Evolutionary conservation across 805 yeast genomes (phyloP), one percentile per base, ranked within the genome.

Genomic region (Suhomyces sp.): DNA sequence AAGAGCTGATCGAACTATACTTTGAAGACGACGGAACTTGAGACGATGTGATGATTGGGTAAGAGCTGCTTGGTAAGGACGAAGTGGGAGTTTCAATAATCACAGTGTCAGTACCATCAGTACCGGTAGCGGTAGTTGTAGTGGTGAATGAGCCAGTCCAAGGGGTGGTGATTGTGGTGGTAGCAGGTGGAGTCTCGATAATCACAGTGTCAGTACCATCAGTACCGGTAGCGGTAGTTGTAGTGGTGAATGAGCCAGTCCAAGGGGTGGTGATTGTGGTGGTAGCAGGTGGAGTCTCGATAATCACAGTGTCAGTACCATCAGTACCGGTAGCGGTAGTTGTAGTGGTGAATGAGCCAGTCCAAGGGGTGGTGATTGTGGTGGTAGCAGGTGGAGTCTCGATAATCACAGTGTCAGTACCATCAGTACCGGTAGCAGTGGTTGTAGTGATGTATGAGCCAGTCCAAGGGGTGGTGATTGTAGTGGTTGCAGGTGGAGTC

Each of bases 201-300:
- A 47, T 47, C 37, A 53, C 47, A 20, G 60, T 58, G 31, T 46
- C 33, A 8, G 52, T 37, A 4, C 29, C 49, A 22, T 24, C 31
- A 27, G 47, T 33, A n/a, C 19, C 21, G 7, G 21, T 25, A 53
- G 50, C 21, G 4, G 57, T 43, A 7, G 69, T 65, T 2, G 65
- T 62, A 10, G 57, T 52, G 19, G 67, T 61, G 2, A 56, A 50
- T 3, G 63, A 15, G 12, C 61, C 65, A 24, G 62, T 54, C 54
- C 59, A 59, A 25, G 69, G 52, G 7, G 15, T 12, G 9, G 59
- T 54, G 9, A 35, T 44, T 1, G 64, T 62, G 4, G 37, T 31
- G 8, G 52, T 49, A 0, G 58, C 49, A 22, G 44, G 27, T 4
- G 64, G 63, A 9, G 56, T 52, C 4, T 55, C 49, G 7, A 58